Conservation (phyloP, 768 basidiomycete genomes). For the Termitomyces sp. region DNA sequence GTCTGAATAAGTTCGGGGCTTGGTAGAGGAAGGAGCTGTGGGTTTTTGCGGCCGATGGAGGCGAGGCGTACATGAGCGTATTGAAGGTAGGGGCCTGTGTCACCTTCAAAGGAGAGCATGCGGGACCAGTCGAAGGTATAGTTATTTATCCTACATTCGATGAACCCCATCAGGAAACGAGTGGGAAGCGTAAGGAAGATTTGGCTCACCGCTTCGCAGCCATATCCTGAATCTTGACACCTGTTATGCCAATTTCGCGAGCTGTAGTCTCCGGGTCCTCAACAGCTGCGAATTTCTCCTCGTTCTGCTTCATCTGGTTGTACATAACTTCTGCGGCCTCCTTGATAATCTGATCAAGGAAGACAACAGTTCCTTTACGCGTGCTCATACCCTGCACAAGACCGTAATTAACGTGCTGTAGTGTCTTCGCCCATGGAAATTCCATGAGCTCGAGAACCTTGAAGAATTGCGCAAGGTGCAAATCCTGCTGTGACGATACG, state of each 20-base stretch:
- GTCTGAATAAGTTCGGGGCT: slow-evolving; percentile 64
- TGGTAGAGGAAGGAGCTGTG: slow-evolving; percentile 76
- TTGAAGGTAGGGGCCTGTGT: slow-evolving; percentile 94
- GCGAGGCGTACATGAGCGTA: slow-evolving; percentile 93
- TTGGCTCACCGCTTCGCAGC: slow-evolving; percentile 74
- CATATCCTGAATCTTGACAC: slow-evolving; percentile 98
- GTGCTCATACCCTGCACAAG: slow-evolving; percentile 95
- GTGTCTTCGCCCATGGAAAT: slow-evolving; percentile 76
- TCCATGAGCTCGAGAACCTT: slow-evolving; percentile 89
- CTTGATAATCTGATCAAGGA: slow-evolving; percentile 88
- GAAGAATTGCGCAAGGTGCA: slow-evolving; percentile 90
- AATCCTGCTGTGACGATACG: slow-evolving; percentile 80
- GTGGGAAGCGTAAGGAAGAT: slow-evolving; percentile 2
- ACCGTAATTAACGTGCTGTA: slow-evolving; percentile 90
- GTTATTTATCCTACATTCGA: slow-evolving; percentile 75
- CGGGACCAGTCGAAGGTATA: slow-evolving; percentile 94
- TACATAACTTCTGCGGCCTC: slow-evolving; percentile 90
- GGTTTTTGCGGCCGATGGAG: slow-evolving; percentile 90
- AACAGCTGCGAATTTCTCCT: slow-evolving; percentile 85
- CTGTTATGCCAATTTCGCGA: slow-evolving; percentile 86
- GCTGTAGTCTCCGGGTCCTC: slow-evolving; percentile 81
- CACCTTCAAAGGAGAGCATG: slow-evolving; percentile 94
- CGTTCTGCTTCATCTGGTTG: slow-evolving; percentile 93
- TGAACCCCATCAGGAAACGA: not conserved
- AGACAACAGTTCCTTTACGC: slow-evolving; percentile 89